These are phyloP conservation scores for Eucalyptus tenuipes DNA, from an alignment of 345 rosid species.

Conservation along the genomic window DNA sequence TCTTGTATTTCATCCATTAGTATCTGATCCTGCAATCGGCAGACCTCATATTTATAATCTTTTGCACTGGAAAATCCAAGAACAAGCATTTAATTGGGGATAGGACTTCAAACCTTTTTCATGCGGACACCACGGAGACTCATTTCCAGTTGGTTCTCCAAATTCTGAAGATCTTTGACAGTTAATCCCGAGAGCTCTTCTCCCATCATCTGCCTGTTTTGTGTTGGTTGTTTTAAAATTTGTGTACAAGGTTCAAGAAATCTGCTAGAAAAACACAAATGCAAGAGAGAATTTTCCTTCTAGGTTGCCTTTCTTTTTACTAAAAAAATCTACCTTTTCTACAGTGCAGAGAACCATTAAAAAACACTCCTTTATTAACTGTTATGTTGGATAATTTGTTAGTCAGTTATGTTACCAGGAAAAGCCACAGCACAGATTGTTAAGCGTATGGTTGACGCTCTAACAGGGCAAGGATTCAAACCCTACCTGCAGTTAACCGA, in stretches of 20 bases:
- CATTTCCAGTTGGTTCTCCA: constrained; percentile 48
- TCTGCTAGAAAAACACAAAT: not conserved
- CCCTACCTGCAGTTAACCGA: not conserved
- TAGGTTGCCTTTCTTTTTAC: not conserved
- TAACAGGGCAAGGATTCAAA: not conserved
- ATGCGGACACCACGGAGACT: constrained; percentile 49
- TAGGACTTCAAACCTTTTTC: constrained; percentile 40
- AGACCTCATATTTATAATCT: not conserved
- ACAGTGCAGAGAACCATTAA: not conserved
- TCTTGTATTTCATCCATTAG: constrained; percentile 59
- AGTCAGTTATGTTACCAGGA: not conserved
- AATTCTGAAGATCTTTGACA: constrained; percentile 37
- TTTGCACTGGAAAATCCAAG: not conserved
- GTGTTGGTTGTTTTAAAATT: not conserved
- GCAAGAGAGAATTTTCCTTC: not conserved
- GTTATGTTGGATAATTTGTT: not conserved
- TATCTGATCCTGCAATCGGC: constrained; percentile 38
- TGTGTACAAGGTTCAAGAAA: not conserved
- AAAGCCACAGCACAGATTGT: not conserved
- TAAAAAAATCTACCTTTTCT: not conserved
- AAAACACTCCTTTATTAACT: not conserved
- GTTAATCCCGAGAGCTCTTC: constrained; percentile 59
- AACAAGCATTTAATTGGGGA: not conserved
- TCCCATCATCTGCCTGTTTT: constrained; percentile 70
- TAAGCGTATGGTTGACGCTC: not conserved